Evolutionary conservation across 352 stramenopile species (phyloP), one percentile per base, ranked within the genome.

Genomic region (Aphanomyces astaci): DNA sequence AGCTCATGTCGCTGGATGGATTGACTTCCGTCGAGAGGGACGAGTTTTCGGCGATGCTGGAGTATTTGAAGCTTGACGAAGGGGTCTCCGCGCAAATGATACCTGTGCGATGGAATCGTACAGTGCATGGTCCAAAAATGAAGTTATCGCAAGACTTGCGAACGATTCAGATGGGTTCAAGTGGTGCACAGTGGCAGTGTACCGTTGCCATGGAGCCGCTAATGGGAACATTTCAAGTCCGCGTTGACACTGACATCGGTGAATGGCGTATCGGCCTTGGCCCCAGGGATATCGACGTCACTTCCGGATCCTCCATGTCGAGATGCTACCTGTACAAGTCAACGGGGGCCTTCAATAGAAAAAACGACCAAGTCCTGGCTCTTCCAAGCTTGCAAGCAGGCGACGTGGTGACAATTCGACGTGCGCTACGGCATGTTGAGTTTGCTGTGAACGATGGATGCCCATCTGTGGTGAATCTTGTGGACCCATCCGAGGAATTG

Each of bases 1-100:
- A 67, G n/a, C n/a, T n/a, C n/a, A 15, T 64, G 22, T 64, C 36
- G 36, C 27, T 64, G 11, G 56, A 64, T 19, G 56, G 56, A 7
- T 19, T 64, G 2, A 53, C 27, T 15, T 15, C 24, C n/a, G 25
- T 24, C 22, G 56, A 64, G 11, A 15, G 25, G 43, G 27, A 25
- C 22, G n/a, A 64, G n/a, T 51, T 64, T 4, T n/a, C 17, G 10
- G 22, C n/a, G 4, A 53, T 30, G 28, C 11, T 64, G 17, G 56
- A 64, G 27, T 64, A 64, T 31, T 25, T 64, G 13, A 59, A 59
- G 15, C 36, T 43, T 7, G 15, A 43, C 36, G 36, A 43, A 43
- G 36, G 15, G 36, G 36, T 43, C 36, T n/a, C n/a, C n/a, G 36
- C 36, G 15, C 7, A 43, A 43, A 43, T 43, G 36, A n/a, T n/a